Base-by-base conservation (phyloP, 805 yeast species). In the Sungouiella blattae region DNA sequence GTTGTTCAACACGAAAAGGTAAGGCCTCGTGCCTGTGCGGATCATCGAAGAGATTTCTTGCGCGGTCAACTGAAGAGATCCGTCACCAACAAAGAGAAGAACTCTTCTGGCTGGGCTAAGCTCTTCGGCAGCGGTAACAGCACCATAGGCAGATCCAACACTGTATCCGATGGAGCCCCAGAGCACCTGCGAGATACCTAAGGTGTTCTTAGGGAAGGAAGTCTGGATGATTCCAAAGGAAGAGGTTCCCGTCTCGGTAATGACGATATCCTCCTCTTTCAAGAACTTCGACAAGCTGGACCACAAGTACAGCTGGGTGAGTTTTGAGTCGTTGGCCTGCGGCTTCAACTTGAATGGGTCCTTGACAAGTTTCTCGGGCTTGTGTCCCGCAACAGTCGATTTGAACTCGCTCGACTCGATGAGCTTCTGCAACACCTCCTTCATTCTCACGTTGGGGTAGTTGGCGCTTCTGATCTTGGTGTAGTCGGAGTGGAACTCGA, bases 151-250 rank as follows among this genome's bases (percentile, higher is more conserved):
- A 30, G 85, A 78, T 58, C 86, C 86, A 40, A 78, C 75, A 33
- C 86, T 68, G 64, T 62, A 80, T 52, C 87, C 87, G 57, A 80
- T 80, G 32, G 86, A 79, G 50, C 87, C 86, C 84, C 85, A 81
- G 52, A 81, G 65, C 36, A 79, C 86, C 67, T 80, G 87, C 37
- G 86, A 78, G 42, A 80, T 80, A 58, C 85, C 86, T 45, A 71
- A 64, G 28, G 78, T 69, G 55, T 74, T 61, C 46, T 67, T 59
- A 46, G 87, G 87, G 76, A 76, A 80, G 55, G 73, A 73, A 18
- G 84, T 66, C 57, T 76, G 79, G 48, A 77, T 70, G 44, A 80
- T 75, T 66, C 87, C 87, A 52, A 80, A 80, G 35, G 84, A 80
- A 28, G 87, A 77, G 26, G 87, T 81, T 64, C 87, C 87, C 29